Conservation (phyloP, 306 rosid species). For the Erythrophleum fordii region DNA sequence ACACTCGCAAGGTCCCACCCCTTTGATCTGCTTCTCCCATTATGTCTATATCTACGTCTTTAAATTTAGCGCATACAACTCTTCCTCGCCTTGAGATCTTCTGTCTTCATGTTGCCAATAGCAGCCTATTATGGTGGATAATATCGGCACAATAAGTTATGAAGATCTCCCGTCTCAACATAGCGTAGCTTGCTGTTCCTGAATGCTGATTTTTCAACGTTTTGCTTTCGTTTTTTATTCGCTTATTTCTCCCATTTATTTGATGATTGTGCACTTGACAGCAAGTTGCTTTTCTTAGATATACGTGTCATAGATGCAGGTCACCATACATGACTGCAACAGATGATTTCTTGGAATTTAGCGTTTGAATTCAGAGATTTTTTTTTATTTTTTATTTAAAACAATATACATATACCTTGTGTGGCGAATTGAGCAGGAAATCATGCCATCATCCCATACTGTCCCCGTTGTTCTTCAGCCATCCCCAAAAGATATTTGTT, state of each 20-base stretch:
- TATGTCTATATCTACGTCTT: slow-evolving; percentile 2
- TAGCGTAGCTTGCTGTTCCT: slow-evolving; percentile 1
- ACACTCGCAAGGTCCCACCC: slow-evolving; percentile 55
- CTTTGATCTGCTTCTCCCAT: slow-evolving; percentile 40
- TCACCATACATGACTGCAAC: background rate
- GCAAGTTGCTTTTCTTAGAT: background rate
- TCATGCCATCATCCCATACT: background rate
- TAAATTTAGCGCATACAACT: background rate
- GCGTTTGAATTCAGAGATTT: slow-evolving; percentile 4
- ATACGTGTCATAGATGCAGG: background rate
- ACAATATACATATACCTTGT: too few species aligned
- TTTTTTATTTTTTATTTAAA: background rate
- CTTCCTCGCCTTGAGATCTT: background rate
- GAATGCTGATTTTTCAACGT: slow-evolving; percentile 16
- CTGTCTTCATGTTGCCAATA: slow-evolving; percentile 4
- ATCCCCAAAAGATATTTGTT: background rate
- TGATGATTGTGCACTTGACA: background rate
- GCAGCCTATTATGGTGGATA: background rate
- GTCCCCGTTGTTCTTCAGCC: background rate
- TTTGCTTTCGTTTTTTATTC: background rate
- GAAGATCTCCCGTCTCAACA: background rate
- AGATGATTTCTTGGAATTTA: slow-evolving; percentile 1
- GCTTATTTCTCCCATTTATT: background rate
- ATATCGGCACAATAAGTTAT: slow-evolving; percentile 10
- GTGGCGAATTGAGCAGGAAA: background rate